Base-by-base conservation (phyloP, 2,329 filamentous ascomycete species). In the Penicillium sp. region DNA sequence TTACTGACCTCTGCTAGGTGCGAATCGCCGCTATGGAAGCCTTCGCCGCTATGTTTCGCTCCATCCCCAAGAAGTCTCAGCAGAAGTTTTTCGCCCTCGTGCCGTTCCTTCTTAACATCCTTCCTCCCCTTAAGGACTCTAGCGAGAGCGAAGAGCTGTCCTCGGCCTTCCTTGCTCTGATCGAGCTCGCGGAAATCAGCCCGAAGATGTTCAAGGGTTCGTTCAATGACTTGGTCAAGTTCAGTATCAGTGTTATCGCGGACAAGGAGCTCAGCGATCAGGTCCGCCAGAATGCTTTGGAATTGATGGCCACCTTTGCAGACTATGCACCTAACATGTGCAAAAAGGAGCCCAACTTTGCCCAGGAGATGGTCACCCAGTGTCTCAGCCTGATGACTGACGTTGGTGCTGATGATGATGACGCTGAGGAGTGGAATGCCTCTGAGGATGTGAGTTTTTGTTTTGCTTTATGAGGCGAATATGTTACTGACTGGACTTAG, bases 381-480 rank as follows among this genome's bases (percentile, higher is more conserved):
- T 98, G 93, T 70, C 76, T 98, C 59, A 97, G 92, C 61, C 75
- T 98, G 60, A 98, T 98, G 93, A 97, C 93, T 3, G 93, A 98
- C 67, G 86, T 98, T 53, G 93, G 91, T 33, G 80, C 86, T 54
- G 93, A 97, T 60, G 93, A 98, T 60, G 92, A 98, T 48, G 90
- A 97, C 75, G 92, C 91, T 3, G 78, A 86, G 15, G 93, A 97
- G 61, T 98, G 93, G 93, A 87, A 95, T 58, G 79, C 84, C 3
- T 88, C 88, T 24, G 93, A 98, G 67, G 93, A 98, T 76, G 86
- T 88, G 73, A 73, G 84, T 78, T 6, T 41, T 15, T 33, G 15
- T 31, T 25, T 42, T 24, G 18, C 13, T 9, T 3, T 29, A 18
- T 13, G 18, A 25, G 25, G 18, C 33, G 27, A 28, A 23, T 37